These are phyloP conservation scores for Fusarium graminum DNA, from an alignment of 2,329 filamentous ascomycete genomes.

Conservation along the genomic window DNA sequence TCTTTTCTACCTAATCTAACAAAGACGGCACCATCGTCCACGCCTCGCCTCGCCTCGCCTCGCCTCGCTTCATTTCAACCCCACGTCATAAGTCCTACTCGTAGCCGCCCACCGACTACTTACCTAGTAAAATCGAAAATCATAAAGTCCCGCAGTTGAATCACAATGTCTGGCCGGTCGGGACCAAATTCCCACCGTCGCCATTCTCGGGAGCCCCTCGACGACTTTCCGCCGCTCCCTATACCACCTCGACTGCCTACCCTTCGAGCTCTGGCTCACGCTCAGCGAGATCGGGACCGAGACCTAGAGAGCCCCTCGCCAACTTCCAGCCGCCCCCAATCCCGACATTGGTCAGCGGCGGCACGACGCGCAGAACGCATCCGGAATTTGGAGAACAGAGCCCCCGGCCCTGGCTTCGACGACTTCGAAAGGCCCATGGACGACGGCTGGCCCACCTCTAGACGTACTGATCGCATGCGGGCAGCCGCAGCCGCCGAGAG, in stretches of 20 bases:
- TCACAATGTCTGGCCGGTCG: constrained; percentile 53
- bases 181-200: constrained; percentile 50
- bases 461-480: constrained; percentile 47
- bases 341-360: constrained; percentile 48
- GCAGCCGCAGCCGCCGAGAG: constrained; percentile 36
- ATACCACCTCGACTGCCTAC: constrained; percentile 51
- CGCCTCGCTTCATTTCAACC: constrained; percentile 33
- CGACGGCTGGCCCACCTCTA: constrained; percentile 47
- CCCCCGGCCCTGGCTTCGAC: constrained; percentile 42
- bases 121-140: constrained; percentile 3
- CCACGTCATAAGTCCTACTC: constrained; percentile 37
- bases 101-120: constrained; percentile 32
- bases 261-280: constrained; percentile 50
- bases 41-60: constrained; percentile 5
- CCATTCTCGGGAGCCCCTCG: constrained; percentile 49
- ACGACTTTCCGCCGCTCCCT: constrained; percentile 53
- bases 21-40: constrained; percentile 26
- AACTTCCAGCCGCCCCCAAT: constrained; percentile 40
- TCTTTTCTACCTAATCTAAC: constrained; percentile 12
- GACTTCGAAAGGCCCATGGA: constrained; percentile 50
- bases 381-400: constrained; percentile 52
- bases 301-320: constrained; percentile 41
- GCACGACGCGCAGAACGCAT: constrained; percentile 56
- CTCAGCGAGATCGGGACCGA: constrained; percentile 49
- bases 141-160: constrained; percentile 18